Percentiles rank a stretch among this genome's conserved stretches.
phyloP scores from a whole-genome alignment of 805 yeast species.

The Saturnispora galanensis region DNA sequence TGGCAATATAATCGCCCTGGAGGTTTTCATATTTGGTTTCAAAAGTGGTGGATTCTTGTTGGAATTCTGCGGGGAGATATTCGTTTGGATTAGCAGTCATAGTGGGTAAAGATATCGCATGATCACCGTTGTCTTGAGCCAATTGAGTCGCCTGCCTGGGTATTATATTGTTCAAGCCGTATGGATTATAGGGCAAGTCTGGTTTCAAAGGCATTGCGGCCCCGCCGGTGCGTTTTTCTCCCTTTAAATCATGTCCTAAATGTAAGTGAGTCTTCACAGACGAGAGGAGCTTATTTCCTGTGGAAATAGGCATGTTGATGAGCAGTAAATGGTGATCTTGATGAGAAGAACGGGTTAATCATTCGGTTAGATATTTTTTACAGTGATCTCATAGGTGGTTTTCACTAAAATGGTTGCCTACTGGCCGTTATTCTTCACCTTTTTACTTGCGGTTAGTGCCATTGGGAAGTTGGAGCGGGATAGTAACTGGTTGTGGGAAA shows the following conservation, averaged over 20 bases:
- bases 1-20: constrained; percentile 38
- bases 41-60: constrained; percentile 38
- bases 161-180: constrained; percentile 36
- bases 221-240: neutral
- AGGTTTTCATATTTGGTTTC: constrained; percentile 45
- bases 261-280: constrained; percentile 3
- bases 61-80: constrained; percentile 44
- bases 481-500: constrained; percentile 2
- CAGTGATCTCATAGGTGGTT: neutral
- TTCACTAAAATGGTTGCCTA: neutral
- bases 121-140: neutral
- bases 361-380: neutral
- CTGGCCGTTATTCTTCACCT: neutral
- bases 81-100: constrained; percentile 61
- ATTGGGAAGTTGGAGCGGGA: neutral
- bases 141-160: neutral
- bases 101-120: constrained; percentile 30
- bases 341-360: neutral
- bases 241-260: neutral
- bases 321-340: neutral
- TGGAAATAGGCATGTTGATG: constrained; percentile 1
- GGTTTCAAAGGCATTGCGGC: constrained; percentile 1
- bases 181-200: constrained; percentile 52
- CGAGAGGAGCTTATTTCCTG: neutral
- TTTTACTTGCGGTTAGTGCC: neutral